Evolutionary conservation across 179 eudicot species (phyloP).

Genomic region (Spinacia oleracea): DNA sequence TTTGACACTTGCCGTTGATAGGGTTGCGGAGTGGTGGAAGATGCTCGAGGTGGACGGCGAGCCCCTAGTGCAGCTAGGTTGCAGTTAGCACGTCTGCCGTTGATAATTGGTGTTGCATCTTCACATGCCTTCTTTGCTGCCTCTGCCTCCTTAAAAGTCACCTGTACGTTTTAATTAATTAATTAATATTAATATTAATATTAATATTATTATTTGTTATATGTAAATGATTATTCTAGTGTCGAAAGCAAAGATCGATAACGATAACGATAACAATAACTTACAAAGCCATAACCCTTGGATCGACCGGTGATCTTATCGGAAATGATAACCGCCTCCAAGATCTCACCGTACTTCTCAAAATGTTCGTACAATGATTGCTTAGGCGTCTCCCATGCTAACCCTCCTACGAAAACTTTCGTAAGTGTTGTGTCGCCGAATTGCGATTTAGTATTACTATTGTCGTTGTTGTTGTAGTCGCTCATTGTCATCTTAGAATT

Average conservation of each 20-base stretch:
- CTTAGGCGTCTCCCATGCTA: conserved; percentile 93
- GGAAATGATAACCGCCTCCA: conserved; percentile 90
- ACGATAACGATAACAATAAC: conserved; percentile 30
- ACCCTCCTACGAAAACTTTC: conserved; percentile 91
- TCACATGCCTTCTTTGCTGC: conserved; percentile 93
- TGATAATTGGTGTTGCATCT: conserved; percentile 91
- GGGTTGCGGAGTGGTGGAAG: conserved; percentile 32
- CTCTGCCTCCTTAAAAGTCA: conserved; percentile 83
- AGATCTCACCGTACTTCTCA: conserved; percentile 70
- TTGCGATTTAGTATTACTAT: conserved; percentile 18
- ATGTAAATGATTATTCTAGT: neutral
- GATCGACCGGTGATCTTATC: conserved; percentile 86
- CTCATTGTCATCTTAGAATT: conserved; percentile 39
- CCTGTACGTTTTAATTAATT: too few relatives aligned
- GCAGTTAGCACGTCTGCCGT: conserved; percentile 92
- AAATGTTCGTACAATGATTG: conserved; percentile 73
- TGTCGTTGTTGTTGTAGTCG: conserved; percentile 26
- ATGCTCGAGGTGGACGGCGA: conserved; percentile 63
- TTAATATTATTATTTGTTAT: too few relatives aligned
- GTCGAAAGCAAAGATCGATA: neutral
- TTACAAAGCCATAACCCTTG: conserved; percentile 96
- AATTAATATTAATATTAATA: too few relatives aligned
- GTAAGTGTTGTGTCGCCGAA: conserved; percentile 81
- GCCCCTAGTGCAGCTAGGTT: conserved; percentile 92
- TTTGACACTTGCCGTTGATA: conserved; percentile 12